Conservation (phyloP, 2,329 filamentous ascomycete genomes). For the Claviceps humidiphila region DNA sequence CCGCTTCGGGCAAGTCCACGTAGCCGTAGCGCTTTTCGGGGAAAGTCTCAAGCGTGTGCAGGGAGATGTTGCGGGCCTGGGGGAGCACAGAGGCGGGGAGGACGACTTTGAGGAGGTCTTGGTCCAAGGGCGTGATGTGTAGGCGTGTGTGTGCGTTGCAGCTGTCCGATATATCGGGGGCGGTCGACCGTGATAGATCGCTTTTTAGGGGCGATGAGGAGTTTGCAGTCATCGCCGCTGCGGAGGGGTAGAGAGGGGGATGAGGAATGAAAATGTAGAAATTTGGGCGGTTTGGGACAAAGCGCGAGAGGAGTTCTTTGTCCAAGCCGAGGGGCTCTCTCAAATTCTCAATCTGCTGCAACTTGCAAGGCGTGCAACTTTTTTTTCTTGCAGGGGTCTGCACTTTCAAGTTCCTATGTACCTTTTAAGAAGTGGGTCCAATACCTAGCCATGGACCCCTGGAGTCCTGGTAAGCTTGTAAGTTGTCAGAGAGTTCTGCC, state of each 20-base stretch:
- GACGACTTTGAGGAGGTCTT: constrained; percentile 58
- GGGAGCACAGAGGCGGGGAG: constrained; percentile 54
- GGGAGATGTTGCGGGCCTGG: constrained; percentile 70
- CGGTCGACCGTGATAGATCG: background rate
- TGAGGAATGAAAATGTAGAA: background rate
- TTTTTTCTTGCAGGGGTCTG: background rate
- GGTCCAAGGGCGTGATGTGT: constrained; percentile 78
- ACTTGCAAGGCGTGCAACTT: no score
- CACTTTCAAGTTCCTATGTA: no score
- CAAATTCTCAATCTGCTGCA: no score
- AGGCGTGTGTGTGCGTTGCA: constrained; percentile 30
- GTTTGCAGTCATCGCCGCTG: background rate
- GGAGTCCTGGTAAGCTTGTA: no score
- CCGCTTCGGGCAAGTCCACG: constrained; percentile 64
- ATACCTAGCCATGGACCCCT: background rate
- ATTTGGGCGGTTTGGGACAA: background rate
- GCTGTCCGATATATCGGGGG: background rate
- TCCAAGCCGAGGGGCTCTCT: no score
- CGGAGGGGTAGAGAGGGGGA: background rate
- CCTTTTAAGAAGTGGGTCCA: background rate
- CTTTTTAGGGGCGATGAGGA: background rate
- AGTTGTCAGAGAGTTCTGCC: no score
- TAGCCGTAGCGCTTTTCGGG: constrained; percentile 87
- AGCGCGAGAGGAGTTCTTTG: background rate
- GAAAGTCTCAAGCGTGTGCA: constrained; percentile 72